These are phyloP conservation scores for Flaveria brownii DNA, from an alignment of 129 eudicot species.

Conservation along the genomic window DNA sequence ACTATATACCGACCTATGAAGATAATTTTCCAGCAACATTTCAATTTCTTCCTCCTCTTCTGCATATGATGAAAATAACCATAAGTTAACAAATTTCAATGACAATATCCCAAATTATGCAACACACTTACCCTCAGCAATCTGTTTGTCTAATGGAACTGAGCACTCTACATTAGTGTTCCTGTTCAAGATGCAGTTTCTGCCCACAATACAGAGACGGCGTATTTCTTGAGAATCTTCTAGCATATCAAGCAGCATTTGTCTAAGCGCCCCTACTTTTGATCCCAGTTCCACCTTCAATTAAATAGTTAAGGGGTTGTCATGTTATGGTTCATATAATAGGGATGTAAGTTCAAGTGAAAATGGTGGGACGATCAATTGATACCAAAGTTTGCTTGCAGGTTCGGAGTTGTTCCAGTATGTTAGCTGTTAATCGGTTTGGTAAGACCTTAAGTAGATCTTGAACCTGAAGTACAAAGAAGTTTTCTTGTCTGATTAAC, in stretches of 20 bases:
- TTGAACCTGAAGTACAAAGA: conserved; percentile 65
- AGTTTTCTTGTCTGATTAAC: conserved; percentile 2
- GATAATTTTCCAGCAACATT: conserved; percentile 96
- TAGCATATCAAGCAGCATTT: conserved; percentile 95
- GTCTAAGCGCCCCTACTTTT: conserved; percentile 88
- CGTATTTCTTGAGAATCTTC: conserved; percentile 97
- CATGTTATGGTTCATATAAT: conserved; percentile 16
- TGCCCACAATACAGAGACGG: conserved; percentile 86
- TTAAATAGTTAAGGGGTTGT: background rate
- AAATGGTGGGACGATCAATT: conserved; percentile 1
- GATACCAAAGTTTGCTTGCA: conserved; percentile 94
- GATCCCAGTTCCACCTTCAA: conserved; percentile 90
- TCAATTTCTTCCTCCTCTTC: conserved; percentile 99
- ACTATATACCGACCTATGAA: conserved; percentile 60
- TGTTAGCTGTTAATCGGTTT: conserved; percentile 74
- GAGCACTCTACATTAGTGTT: conserved; percentile 64
- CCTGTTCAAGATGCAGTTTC: conserved; percentile 68
- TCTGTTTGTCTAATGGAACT: conserved; percentile 77
- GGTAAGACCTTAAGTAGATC: conserved; percentile 87
- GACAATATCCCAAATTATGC: background rate
- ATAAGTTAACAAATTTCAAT: conserved; percentile 14
- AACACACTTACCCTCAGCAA: conserved; percentile 79
- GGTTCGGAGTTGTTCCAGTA: conserved; percentile 88
- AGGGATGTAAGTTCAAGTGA: background rate
- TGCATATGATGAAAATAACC: conserved; percentile 34